Evolutionary conservation across 139 green algal genomes (phyloP), one percentile per base, ranked within the genome.

Genomic region (Tetratostichococcus sp.): DNA sequence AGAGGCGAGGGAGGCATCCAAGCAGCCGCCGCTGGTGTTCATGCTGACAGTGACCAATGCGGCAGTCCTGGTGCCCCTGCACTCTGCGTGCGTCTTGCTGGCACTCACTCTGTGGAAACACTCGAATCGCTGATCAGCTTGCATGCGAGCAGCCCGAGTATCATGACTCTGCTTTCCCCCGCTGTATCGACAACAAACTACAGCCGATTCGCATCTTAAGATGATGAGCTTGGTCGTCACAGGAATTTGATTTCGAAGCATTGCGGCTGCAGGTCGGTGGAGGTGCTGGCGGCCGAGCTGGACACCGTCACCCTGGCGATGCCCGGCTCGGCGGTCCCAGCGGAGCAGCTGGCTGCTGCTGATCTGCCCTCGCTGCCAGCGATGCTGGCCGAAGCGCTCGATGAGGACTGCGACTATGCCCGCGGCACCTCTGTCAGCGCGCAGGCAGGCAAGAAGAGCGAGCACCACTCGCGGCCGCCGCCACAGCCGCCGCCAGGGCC

Each of bases 251-350:
- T n/a, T 50, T 11, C 6, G 39, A 21, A 50, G 8, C 26, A 26
- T 57, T 14, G 67, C 42, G 28, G 32, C 26, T 26, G 57, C 72
- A 82, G 77, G 72, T 82, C 77, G 26, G 14, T 30, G 6, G 50
- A 82, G 67, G 78, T 83, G 35, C 71, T 89, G 67, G 75, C 43
- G 21, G 58, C 33, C 30, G 77, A 82, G 14, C 26, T 85, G 16
- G 75, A 77, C 4, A 50, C 78, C 30, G 2, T 86, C 31, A 43
- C 80, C 14, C 28, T 88, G 42, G 80, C 77, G n/a, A 58, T 86
- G 66, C 85, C 85, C 21, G 85, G 85, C 8, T 39, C 33, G 5
- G 72, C 72, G 1, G 50, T 78, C 28, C 65, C 77, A 21, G 72
- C 71, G 17, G 42, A 33, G 17, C 31, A 14, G 35, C 35, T 82